These are phyloP conservation scores for Paramecium octaurelia DNA, from an alignment of 73 alveolate species.

Conservation along the genomic window DNA sequence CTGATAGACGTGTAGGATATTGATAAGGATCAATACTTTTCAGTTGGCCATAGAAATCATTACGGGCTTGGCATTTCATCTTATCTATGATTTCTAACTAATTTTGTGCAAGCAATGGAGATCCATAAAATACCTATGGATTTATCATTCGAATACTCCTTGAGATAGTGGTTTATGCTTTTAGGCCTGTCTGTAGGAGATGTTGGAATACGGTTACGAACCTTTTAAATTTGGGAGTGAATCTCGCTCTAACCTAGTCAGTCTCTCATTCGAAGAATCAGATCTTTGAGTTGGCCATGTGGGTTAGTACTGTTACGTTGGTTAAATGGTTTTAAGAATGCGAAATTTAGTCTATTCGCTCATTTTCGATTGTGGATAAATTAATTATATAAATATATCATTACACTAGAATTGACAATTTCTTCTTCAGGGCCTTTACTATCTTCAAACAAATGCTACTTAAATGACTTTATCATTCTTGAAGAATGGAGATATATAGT, in stretches of 20 bases:
- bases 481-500: neutral
- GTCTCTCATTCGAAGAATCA: neutral
- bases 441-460: neutral
- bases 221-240: neutral
- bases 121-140: conserved; percentile 1
- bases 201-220: neutral
- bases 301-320: neutral
- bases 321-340: neutral
- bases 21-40: conserved; percentile 16
- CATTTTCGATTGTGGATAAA: neutral
- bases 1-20: neutral
- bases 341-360: neutral
- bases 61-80: neutral
- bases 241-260: neutral
- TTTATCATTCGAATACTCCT: neutral
- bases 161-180: neutral
- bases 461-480: too few species aligned
- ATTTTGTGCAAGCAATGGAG: neutral
- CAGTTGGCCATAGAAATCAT: conserved; percentile 1
- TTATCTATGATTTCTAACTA: neutral
- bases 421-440: neutral
- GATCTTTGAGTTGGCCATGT: neutral
- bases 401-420: neutral
- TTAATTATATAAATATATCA: neutral
- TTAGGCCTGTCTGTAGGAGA: neutral